Conservation (phyloP, 2,329 filamentous ascomycete species). For the Aspergillus eucalypticola region DNA sequence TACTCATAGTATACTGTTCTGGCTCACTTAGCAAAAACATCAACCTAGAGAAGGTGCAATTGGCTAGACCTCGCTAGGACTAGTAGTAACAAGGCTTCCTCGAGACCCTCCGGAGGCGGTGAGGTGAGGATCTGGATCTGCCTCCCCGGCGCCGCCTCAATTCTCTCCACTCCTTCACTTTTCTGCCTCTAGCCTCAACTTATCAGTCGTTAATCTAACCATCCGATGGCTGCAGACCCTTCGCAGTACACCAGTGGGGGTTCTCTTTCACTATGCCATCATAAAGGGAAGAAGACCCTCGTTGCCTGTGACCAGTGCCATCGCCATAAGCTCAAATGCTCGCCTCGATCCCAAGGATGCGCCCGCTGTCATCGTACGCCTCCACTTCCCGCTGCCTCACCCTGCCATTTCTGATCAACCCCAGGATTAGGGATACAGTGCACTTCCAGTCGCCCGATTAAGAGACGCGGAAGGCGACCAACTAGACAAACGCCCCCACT, state of each 20-base stretch:
- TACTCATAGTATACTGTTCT: too few species aligned
- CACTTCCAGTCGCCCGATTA: slow-evolving; percentile 1
- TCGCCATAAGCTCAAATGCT: slow-evolving; percentile 4
- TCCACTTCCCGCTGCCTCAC: neutral
- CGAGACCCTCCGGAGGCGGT: neutral
- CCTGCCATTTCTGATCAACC: neutral
- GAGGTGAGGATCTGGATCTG: neutral
- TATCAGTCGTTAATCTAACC: too few species aligned
- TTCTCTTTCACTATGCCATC: too few species aligned
- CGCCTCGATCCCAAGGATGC: neutral
- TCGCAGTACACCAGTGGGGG: neutral
- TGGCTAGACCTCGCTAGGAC: too few species aligned
- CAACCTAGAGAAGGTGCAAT: too few species aligned
- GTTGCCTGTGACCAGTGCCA: slow-evolving; percentile 4
- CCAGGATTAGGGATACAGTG: slow-evolving; percentile 2
- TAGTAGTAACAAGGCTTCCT: too few species aligned
- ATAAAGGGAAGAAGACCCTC: neutral
- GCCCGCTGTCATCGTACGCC: neutral
- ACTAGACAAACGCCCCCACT: neutral
- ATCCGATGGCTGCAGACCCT: neutral
- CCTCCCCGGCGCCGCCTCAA: neutral
- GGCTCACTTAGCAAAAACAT: too few species aligned
- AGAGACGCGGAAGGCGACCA: neutral
- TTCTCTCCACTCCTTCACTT: neutral
- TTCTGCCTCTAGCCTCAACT: neutral